Conservation (phyloP, 2,329 filamentous ascomycete species). For the Colletotrichum sp. region DNA sequence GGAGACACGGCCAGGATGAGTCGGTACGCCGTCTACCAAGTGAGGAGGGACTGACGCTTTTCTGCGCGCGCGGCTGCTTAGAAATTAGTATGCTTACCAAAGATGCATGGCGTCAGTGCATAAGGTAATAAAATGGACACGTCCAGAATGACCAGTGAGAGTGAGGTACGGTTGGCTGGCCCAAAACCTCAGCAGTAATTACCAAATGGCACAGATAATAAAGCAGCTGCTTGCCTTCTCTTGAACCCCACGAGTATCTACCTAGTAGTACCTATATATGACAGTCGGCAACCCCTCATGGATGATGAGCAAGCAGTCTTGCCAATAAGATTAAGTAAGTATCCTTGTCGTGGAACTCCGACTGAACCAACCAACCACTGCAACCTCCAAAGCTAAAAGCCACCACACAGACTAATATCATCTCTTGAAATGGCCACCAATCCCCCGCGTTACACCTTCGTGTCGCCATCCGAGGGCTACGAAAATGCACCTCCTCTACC, state of each 20-base stretch:
- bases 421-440: slow-evolving; percentile 25
- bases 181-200: not conserved
- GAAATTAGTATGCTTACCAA: not conserved
- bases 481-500: slow-evolving; percentile 61
- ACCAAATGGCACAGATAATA: not conserved
- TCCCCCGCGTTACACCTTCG: slow-evolving; percentile 50
- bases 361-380: not conserved
- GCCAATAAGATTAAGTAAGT: not conserved
- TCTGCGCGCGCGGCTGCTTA: slow-evolving; percentile 17
- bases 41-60: not conserved
- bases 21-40: slow-evolving; percentile 23
- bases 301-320: not conserved
- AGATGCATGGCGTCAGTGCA: not conserved
- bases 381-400: not conserved
- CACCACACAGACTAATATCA: not conserved
- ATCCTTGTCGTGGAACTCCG: not conserved
- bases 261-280: not conserved
- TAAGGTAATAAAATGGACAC: not conserved
- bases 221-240: not conserved
- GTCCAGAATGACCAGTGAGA: not conserved
- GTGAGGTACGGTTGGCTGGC: not conserved
- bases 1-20: slow-evolving; percentile 17
- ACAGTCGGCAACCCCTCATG: not conserved
- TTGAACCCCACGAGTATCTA: not conserved
- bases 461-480: slow-evolving; percentile 64